Base-by-base conservation (phyloP, 2,329 filamentous ascomycete genomes). In the Diaporthe ilicicola region DNA sequence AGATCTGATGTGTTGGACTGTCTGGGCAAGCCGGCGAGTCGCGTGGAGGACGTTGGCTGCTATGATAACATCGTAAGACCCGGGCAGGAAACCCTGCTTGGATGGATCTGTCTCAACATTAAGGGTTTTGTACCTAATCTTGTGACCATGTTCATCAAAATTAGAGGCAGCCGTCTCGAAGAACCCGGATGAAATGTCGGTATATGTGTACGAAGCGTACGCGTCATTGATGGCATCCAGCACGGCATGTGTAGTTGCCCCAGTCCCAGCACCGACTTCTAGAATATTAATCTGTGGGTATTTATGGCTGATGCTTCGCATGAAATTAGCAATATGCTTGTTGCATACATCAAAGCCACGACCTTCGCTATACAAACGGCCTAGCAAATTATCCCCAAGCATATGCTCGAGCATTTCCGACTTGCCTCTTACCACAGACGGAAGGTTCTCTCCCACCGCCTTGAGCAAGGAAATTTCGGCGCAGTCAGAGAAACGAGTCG, bases 171-270 rank as follows among this genome's bases (percentile, higher is more conserved):
- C 82, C 2, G 76, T 69, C 10, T 78, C 77, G 55, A 85, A 83
- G 75, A 82, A 82, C 19, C 76, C 78, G 2, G 76, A 56, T 0
- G 80, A 80, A 15, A 84, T 78, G 65, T 86, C 84, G 0, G 84
- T 85, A 74, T 78, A 86, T 0, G 81, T 83, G 72, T 85, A 86
- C 6, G 13, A 17, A 17, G 42, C n/a, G n/a, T n/a, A n/a, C n/a
- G 39, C 39, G 17, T 42, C 39, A 3, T 17, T 17, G 17, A 42
- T 42, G 13, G 39, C 17, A 17, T 42, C 39, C 13, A 42, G 39
- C 2, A 42, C 39, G 1, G 13, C 3, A 4, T 12, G 17, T 12
- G 39, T 42, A 12, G 39, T 42, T n/a, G n/a, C n/a, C n/a, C n/a
- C n/a, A n/a, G n/a, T n/a, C n/a, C n/a, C n/a, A n/a, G n/a, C n/a